Conservation (phyloP, 108 stramenopile genomes). For the Fragilaria radians region DNA sequence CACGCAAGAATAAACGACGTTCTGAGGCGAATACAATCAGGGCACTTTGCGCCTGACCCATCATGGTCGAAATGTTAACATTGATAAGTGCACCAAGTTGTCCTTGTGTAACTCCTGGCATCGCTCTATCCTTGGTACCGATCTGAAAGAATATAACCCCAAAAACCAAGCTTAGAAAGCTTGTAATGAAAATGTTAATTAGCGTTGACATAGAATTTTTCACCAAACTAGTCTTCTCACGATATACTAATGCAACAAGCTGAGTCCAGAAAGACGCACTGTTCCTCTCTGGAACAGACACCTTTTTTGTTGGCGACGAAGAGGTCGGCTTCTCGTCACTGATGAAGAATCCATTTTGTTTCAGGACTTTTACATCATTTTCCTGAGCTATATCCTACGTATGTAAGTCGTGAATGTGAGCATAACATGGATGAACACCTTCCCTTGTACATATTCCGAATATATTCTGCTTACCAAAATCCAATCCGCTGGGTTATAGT, state of each 20-base stretch:
- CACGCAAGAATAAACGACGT: slow-evolving; percentile 32
- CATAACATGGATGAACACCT: background rate
- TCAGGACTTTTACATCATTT: slow-evolving; percentile 30
- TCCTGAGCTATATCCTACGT: slow-evolving; percentile 35
- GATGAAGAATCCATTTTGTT: slow-evolving; percentile 27
- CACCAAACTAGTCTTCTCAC: slow-evolving; percentile 20
- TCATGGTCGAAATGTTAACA: slow-evolving; percentile 30
- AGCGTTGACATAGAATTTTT: slow-evolving; percentile 27
- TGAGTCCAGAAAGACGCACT: slow-evolving; percentile 23
- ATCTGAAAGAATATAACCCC: slow-evolving; percentile 28
- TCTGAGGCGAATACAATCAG: slow-evolving; percentile 20
- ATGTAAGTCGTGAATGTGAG: too few relatives aligned
- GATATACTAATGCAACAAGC: slow-evolving; percentile 13
- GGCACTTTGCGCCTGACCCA: slow-evolving; percentile 50
- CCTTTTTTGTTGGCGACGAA: slow-evolving; percentile 1
- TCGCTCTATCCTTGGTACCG: slow-evolving; percentile 7
- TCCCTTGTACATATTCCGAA: background rate
- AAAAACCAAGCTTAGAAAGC: slow-evolving; percentile 22
- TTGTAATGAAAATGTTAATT: slow-evolving; percentile 27
- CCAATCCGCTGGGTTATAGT: slow-evolving; percentile 72
- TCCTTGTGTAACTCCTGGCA: slow-evolving; percentile 19
- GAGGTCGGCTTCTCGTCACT: slow-evolving; percentile 1
- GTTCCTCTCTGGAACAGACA: slow-evolving; percentile 1
- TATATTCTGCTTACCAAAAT: slow-evolving; percentile 28
- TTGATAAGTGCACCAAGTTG: slow-evolving; percentile 49